Base-by-base conservation (phyloP, 2,329 filamentous ascomycete species). In the Pseudopyrenochaeta lycopersici region DNA sequence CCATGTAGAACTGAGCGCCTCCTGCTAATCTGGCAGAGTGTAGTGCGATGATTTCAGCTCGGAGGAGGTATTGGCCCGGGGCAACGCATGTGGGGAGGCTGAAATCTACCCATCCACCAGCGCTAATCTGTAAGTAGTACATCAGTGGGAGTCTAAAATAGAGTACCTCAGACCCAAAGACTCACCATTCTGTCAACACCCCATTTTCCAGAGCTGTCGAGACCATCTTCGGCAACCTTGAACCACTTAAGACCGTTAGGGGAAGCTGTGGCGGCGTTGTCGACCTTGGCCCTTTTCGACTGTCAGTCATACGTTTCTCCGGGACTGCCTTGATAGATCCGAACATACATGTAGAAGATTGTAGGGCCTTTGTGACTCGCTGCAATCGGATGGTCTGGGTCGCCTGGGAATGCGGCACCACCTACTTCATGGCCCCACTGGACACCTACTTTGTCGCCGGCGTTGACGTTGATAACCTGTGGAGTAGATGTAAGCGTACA, bases 381-480 rank as follows among this genome's bases (percentile, higher is more conserved):
- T 7, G 81, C 80, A 54, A 82, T 82, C 7, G 80, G 80, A 53
- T 84, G 73, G 54, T 83, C 81, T 2, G 73, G 58, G 18, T 72
- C 70, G 58, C 76, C 76, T 39, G 81, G 47, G 60, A 75, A 78
- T 67, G 85, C 81, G 6, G 79, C 75, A 42, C 83, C 83, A 47
- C 83, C 83, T 49, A 85, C 80, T 45, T 84, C 75, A 62, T 85
- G 83, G 36, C 82, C 81, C 76, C 80, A 85, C 68, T 76, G 80
- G 1, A 82, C 77, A 7, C 82, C 83, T 39, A 85, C 72, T 60
- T 78, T 76, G 64, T 84, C 83, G 11, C 83, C 83, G 2, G 80
- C 76, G 14, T 79, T 77, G 45, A 85, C 79, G 36, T 76, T 72
- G 58, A 85, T 80, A 45, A 85, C 74, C 9, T 70, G 76, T 2